Evolutionary conservation across 805 yeast genomes (phyloP).

Genomic region (Alloascoidea africana): DNA sequence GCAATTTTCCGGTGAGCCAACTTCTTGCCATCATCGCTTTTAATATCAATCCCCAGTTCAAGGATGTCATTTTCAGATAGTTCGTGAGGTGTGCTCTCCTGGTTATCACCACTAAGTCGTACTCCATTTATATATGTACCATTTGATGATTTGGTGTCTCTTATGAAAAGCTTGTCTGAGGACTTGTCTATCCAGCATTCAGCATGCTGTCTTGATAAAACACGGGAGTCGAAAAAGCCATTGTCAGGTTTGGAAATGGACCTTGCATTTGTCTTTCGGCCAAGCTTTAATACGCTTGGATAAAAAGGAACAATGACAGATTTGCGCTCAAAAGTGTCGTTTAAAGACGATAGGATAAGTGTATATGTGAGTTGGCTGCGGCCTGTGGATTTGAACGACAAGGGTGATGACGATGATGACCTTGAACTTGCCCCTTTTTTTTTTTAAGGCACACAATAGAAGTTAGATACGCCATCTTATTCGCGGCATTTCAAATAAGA

Average conservation of each 20-base stretch:
- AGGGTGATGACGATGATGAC: no score
- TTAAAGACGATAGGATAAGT: constrained; percentile 57
- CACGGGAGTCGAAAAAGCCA: constrained; percentile 91
- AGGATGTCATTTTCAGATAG: constrained; percentile 70
- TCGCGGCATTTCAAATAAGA: no score
- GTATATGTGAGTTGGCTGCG: constrained; percentile 24
- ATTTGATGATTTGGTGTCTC: constrained; percentile 82
- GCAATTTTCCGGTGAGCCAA: constrained; percentile 76
- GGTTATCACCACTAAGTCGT: constrained; percentile 44
- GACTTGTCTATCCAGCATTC: constrained; percentile 60
- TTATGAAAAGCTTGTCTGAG: constrained; percentile 52
- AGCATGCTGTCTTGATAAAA: constrained; percentile 88
- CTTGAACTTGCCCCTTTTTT: no score
- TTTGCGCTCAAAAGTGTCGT: constrained; percentile 72
- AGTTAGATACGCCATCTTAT: no score
- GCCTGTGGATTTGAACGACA: no score
- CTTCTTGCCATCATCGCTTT: constrained; percentile 25
- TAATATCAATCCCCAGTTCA: constrained; percentile 86
- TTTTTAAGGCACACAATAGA: no score
- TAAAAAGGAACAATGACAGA: constrained; percentile 61
- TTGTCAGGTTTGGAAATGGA: constrained; percentile 49
- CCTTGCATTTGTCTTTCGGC: constrained; percentile 59
- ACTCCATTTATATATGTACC: constrained; percentile 84
- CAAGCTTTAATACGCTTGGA: constrained; percentile 78
- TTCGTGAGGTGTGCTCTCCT: constrained; percentile 36